Evolutionary conservation across 768 basidiomycete genomes (phyloP).

Genomic region (Suillus tomentosus): DNA sequence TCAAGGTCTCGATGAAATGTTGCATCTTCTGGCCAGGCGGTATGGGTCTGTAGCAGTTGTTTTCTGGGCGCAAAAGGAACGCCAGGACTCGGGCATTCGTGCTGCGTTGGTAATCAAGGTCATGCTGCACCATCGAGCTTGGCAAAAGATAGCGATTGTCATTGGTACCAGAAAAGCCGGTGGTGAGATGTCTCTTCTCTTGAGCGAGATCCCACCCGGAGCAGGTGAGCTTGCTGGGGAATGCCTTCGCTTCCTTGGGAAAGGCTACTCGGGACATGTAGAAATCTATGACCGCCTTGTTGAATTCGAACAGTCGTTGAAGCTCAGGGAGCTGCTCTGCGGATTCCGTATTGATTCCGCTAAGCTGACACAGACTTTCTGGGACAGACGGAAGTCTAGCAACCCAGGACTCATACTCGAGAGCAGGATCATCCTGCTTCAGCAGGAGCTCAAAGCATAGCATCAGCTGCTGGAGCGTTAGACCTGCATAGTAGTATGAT

Average conservation of each 20-base stretch:
- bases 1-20: conserved; percentile 33
- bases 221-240: conserved; percentile 28
- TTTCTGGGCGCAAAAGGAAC: conserved; percentile 27
- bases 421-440: not conserved
- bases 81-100: conserved; percentile 17
- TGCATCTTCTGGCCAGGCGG: conserved; percentile 17
- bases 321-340: conserved; percentile 12
- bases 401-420: not conserved
- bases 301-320: conserved; percentile 20
- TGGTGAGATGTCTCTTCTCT: conserved; percentile 14
- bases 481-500: not conserved
- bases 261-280: conserved; percentile 29
- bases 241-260: conserved; percentile 29
- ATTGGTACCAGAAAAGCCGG: conserved; percentile 31
- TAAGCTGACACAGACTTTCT: not conserved
- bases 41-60: conserved; percentile 18
- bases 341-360: not conserved
- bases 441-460: not conserved
- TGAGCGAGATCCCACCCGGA: conserved; percentile 32
- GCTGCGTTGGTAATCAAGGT: not conserved
- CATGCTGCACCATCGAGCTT: not conserved
- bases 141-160: conserved; percentile 25
- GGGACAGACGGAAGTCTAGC: not conserved
- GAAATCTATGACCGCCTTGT: conserved; percentile 29
- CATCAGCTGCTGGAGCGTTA: not conserved